Base-by-base conservation (phyloP, 192 early-diverging fungal species). In the Dispira parvispora region DNA sequence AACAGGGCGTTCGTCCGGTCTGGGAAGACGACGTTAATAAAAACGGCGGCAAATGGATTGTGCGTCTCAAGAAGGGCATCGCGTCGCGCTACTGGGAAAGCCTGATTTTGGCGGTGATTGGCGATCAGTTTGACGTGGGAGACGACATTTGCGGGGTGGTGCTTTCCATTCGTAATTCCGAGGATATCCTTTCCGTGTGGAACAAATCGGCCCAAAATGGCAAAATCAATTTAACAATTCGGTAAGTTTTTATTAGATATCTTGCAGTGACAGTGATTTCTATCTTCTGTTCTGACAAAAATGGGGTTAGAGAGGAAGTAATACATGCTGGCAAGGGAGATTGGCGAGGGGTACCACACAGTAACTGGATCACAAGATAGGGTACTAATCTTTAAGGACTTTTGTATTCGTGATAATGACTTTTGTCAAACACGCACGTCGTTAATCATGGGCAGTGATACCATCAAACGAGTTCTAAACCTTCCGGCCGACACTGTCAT, bases 181-280 rank as follows among this genome's bases (percentile, higher is more conserved):
- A 97, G 70, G 94, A 97, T 66, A 97, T 97, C 42, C 73, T 97
- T 32, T 94, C 92, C 43, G 69, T 97, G 66, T 97, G 94, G 94
- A 94, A 94, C 71, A 81, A 84, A 65, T 85, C 80, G 11, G 89
- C 94, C 16, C 82, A 86, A 4, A 88, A 91, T 63, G 84, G 85
- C 27, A 75, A 84, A 64, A 85, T 88, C 65, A 94, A 92, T 61
- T 45, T 86, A 47, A 84, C 82, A 55, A 97, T 96, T 63, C 73
- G 85, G 88, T 84, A 73, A 62, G 46, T 52, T 46, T 21, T 26
- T 50, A 49, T 38, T 38, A 38, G 32, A 38, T 6, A 4, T 6
- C 32, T 38, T 38, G 1, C 32, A 6, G 32, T 38, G 6, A 38
- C 6, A 38, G 1, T 38, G 32, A 38, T 38, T 38, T 38, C 1